Conservation (phyloP, 2,329 filamentous ascomycete genomes). For the Arthrobotrys conoides region DNA sequence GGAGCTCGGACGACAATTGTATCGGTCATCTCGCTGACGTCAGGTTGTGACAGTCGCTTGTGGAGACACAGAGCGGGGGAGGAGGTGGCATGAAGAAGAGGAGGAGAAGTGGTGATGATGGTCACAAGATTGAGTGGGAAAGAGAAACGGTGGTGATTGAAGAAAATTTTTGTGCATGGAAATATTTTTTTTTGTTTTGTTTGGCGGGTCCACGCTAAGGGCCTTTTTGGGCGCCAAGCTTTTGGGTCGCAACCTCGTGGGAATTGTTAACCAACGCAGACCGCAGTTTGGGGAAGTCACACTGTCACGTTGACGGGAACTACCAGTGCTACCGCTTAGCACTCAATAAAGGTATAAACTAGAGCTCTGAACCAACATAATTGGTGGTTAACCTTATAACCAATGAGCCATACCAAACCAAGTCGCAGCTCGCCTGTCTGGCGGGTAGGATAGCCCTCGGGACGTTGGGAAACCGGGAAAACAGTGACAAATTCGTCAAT, state of each 20-base stretch:
- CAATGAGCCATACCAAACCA: neutral
- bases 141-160: conserved; percentile 27
- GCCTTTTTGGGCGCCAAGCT: conserved; percentile 2
- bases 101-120: conserved; percentile 3
- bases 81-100: conserved; percentile 35
- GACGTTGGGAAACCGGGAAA: conserved; percentile 25
- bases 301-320: conserved; percentile 8
- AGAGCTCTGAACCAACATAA: neutral
- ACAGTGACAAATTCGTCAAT: conserved; percentile 18
- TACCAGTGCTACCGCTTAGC: too few species aligned
- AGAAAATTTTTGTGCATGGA: conserved; percentile 41
- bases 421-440: conserved; percentile 25
- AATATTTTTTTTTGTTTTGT: neutral
- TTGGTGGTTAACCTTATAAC: neutral
- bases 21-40: conserved; percentile 56
- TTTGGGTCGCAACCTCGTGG: conserved; percentile 15
- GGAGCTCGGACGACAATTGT: conserved; percentile 44
- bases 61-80: conserved; percentile 30
- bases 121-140: conserved; percentile 25
- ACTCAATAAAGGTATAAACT: too few species aligned
- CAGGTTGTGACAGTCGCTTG: conserved; percentile 37
- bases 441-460: conserved; percentile 24
- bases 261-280: neutral
- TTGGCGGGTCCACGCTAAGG: conserved; percentile 24
- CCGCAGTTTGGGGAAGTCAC: conserved; percentile 4